Evolutionary conservation across 129 eudicot species (phyloP).

Genomic region (Deinandra increscens): DNA sequence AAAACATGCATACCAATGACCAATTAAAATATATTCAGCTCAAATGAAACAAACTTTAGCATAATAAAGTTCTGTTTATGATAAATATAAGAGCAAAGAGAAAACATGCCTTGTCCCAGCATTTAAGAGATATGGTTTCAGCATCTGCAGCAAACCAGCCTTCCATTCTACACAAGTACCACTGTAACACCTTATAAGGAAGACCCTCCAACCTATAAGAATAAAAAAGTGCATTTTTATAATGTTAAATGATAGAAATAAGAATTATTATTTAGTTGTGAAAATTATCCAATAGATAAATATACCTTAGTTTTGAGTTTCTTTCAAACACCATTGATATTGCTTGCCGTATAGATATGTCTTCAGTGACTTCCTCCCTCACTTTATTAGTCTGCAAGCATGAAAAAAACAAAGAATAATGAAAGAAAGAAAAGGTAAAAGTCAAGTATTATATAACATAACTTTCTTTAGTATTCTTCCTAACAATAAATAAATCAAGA

Average conservation of each 20-base stretch:
- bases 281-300: constrained; percentile 6
- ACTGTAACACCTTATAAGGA: constrained; percentile 88
- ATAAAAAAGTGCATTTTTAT: not conserved
- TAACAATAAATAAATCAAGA: not conserved
- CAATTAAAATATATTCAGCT: not conserved
- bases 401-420: constrained; percentile 11
- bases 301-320: constrained; percentile 78
- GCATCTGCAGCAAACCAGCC: constrained; percentile 99
- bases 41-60: not conserved
- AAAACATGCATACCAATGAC: not conserved
- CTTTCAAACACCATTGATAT: constrained; percentile 80
- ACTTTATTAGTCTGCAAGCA: constrained; percentile 62
- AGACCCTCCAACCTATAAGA: constrained; percentile 74
- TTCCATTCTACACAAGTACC: constrained; percentile 99
- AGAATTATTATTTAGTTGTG: not conserved
- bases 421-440: not conserved
- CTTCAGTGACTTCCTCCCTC: constrained; percentile 68
- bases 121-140: constrained; percentile 82
- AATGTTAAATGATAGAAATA: not conserved
- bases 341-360: constrained; percentile 77
- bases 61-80: constrained; percentile 5
- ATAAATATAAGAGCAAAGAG: not conserved
- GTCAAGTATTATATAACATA: not conserved
- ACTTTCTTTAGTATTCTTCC: not conserved
- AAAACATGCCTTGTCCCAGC: constrained; percentile 82